Conservation (phyloP, 2,329 filamentous ascomycete species). For the Aspergillus aculeatus region DNA sequence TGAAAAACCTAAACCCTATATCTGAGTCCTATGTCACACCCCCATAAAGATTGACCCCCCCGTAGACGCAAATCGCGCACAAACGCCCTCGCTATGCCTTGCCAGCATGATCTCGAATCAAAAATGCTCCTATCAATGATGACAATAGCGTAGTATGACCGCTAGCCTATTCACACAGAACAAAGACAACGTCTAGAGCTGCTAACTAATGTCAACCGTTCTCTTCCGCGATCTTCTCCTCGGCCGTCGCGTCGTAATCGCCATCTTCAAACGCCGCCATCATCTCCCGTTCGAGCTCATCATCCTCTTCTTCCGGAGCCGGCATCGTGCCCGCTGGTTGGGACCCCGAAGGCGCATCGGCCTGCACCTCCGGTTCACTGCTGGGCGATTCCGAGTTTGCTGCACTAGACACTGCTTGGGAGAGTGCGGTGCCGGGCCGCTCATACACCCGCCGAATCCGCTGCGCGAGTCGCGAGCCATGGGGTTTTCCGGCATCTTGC, state of each 20-base stretch:
- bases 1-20: neutral
- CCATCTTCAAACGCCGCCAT: slow-evolving; percentile 58
- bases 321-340: slow-evolving; percentile 28
- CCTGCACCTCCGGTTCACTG: slow-evolving; percentile 28
- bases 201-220: slow-evolving; percentile 25
- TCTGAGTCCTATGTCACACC: neutral
- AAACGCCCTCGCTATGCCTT: neutral
- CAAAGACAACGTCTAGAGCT: neutral
- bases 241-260: slow-evolving; percentile 34
- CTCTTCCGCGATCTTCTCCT: slow-evolving; percentile 35
- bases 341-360: slow-evolving; percentile 29
- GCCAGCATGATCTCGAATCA: neutral
- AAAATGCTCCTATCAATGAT: neutral
- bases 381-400: slow-evolving; percentile 10
- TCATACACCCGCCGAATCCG: slow-evolving; percentile 44
- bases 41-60: too few relatives aligned
- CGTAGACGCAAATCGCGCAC: neutral
- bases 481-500: slow-evolving; percentile 29
- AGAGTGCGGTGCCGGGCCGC: slow-evolving; percentile 36
- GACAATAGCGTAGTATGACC: neutral
- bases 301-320: slow-evolving; percentile 44
- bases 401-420: slow-evolving; percentile 36
- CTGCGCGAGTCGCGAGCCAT: slow-evolving; percentile 38
- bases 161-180: neutral
- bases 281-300: slow-evolving; percentile 55